These are phyloP conservation scores for Codiaeum variegatum DNA, from an alignment of 441 rosid genomes.

Conservation along the genomic window DNA sequence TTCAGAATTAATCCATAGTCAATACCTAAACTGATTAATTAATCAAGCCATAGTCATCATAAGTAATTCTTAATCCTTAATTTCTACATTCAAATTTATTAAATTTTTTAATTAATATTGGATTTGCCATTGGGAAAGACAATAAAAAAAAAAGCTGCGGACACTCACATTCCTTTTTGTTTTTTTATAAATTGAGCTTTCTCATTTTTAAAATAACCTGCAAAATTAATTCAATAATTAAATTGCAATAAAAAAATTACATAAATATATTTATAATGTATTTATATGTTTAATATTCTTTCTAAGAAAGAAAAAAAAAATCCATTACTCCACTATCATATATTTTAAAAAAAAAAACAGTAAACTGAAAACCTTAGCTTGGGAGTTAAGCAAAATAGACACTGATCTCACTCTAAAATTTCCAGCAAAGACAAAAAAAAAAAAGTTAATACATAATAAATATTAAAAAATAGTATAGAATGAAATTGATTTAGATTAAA, in stretches of 20 bases:
- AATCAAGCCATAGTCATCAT: background rate
- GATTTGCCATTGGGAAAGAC: background rate
- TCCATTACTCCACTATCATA: no score
- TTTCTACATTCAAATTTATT: background rate
- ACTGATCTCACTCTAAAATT: constrained; percentile 59
- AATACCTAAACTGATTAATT: constrained; percentile 38
- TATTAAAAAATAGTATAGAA: background rate
- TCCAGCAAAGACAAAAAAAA: constrained; percentile 38
- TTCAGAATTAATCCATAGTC: no score
- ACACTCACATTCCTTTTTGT: constrained; percentile 69
- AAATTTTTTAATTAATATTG: background rate
- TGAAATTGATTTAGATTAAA: background rate
- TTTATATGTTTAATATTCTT: no score
- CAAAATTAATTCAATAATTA: constrained; percentile 14
- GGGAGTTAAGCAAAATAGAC: constrained; percentile 44
- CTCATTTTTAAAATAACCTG: constrained; percentile 64
- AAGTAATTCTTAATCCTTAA: background rate
- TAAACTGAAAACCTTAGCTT: constrained; percentile 49
- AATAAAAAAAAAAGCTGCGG: constrained; percentile 11
- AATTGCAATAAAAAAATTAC: background rate
- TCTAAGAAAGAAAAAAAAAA: no score
- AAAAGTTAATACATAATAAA: background rate
- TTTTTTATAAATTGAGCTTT: constrained; percentile 62
- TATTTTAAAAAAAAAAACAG: no score
- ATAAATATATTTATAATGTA: background rate